These are phyloP conservation scores for Entonaema liquescens DNA, from an alignment of 495 filamentous ascomycete genomes.

Conservation along the genomic window DNA sequence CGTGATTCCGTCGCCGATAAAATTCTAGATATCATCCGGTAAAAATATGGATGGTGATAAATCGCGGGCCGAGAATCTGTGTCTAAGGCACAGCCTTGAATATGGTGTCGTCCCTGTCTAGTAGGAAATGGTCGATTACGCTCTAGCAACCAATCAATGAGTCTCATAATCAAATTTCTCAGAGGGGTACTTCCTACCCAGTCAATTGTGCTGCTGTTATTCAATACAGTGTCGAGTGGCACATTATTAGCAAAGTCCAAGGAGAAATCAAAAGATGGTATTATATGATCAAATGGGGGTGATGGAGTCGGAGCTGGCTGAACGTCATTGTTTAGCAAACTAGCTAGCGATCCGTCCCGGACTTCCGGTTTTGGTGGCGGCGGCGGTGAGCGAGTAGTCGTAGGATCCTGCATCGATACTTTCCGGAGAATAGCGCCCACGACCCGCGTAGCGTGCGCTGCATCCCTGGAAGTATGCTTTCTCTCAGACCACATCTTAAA, in stretches of 20 bases:
- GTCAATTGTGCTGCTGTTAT: conserved; percentile 45
- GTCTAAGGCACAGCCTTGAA: conserved; percentile 30
- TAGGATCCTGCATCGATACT: conserved; percentile 41
- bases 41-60: background rate
- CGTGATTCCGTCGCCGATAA: conserved; percentile 23
- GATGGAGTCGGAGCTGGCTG: conserved; percentile 26
- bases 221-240: conserved; percentile 44
- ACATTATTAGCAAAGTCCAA: conserved; percentile 34
- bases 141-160: conserved; percentile 40
- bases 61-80: background rate
- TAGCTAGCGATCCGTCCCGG: conserved; percentile 38
- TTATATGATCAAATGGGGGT: conserved; percentile 17
- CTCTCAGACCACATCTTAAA: conserved; percentile 50
- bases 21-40: conserved; percentile 10
- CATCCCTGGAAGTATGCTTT: conserved; percentile 43
- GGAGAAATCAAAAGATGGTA: conserved; percentile 34
- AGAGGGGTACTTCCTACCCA: conserved; percentile 48
- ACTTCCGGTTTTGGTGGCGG: conserved; percentile 42
- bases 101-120: conserved; percentile 39
- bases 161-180: background rate
- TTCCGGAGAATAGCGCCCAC: conserved; percentile 52
- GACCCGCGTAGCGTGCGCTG: conserved; percentile 51
- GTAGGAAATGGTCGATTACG: conserved; percentile 48
- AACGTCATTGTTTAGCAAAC: conserved; percentile 43
- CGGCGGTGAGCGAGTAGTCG: conserved; percentile 29